These are phyloP conservation scores for Gracilaria gracilis DNA, from an alignment of 23 red algal species.

Conservation along the genomic window DNA sequence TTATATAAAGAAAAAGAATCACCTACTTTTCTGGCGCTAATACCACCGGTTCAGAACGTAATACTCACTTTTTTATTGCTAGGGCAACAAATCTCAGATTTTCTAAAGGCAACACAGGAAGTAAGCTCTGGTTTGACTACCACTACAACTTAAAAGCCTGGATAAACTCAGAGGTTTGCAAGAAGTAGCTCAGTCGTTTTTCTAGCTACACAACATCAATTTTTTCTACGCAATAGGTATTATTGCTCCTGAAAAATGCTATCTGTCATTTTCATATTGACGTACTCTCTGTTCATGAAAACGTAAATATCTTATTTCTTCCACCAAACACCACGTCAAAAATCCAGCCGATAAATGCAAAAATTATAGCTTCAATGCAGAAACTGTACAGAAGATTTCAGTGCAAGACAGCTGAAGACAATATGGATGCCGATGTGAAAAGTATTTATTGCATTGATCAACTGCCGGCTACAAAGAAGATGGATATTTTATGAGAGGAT, in stretches of 20 bases:
- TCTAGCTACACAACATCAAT: neutral
- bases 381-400: neutral
- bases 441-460: conserved; percentile 31
- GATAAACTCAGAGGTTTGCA: neutral
- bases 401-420: neutral
- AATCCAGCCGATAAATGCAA: conserved; percentile 40
- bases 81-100: neutral
- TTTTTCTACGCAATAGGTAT: neutral
- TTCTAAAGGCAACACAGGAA: neutral
- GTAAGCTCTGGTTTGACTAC: neutral
- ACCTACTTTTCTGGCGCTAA: neutral
- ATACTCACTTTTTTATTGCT: neutral
- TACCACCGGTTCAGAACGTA: neutral
- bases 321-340: conserved; percentile 47
- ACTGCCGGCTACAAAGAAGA: neutral
- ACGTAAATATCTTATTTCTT: conserved; percentile 9
- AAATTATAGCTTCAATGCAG: conserved; percentile 28
- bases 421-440: neutral
- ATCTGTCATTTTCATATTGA: neutral
- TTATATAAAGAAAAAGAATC: neutral
- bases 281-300: neutral
- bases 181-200: neutral
- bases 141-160: neutral
- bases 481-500: neutral
- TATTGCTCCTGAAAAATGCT: neutral